phyloP scores from a whole-genome alignment of 208 protist genomes.

The Crithidia brevicula region DNA sequence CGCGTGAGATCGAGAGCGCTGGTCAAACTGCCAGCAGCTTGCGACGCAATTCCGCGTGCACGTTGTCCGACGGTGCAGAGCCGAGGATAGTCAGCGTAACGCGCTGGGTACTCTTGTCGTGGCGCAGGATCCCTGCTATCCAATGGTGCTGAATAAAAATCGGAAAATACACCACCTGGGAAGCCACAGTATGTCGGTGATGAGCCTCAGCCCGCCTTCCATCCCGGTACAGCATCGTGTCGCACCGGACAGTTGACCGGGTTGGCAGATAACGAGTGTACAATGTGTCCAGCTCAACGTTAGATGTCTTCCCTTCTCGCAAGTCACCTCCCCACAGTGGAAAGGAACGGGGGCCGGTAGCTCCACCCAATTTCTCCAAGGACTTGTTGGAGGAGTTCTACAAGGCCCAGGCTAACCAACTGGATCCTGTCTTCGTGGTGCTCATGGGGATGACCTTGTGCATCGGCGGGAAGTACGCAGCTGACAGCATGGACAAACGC shows the following conservation, averaged over 20 bases:
- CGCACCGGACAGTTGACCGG: not conserved
- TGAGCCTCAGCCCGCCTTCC: not conserved
- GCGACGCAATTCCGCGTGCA: not conserved
- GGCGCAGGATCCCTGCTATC: not conserved
- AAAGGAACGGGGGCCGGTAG: not conserved
- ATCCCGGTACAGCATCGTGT: not conserved
- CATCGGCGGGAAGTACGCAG: not conserved
- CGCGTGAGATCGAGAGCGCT: not conserved
- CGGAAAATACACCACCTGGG: not conserved
- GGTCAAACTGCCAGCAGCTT: slow-evolving; percentile 1
- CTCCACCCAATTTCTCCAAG: not conserved
- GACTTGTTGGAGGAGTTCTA: too few species aligned
- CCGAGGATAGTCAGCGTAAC: not conserved
- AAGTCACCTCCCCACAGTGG: not conserved
- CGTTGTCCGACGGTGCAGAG: not conserved
- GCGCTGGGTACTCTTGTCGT: not conserved
- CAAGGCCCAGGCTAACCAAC: not conserved
- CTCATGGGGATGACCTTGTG: not conserved
- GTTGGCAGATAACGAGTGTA: not conserved
- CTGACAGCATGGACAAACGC: not conserved
- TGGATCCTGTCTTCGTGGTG: not conserved
- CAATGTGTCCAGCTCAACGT: not conserved
- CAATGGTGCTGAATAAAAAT: not conserved
- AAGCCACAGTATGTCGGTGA: not conserved
- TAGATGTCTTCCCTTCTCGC: not conserved